A percentile compares a stretch with the other conserved stretches of the same genome.
phyloP scores from a whole-genome alignment of 306 rosid genomes.

The Malus asiatica region DNA sequence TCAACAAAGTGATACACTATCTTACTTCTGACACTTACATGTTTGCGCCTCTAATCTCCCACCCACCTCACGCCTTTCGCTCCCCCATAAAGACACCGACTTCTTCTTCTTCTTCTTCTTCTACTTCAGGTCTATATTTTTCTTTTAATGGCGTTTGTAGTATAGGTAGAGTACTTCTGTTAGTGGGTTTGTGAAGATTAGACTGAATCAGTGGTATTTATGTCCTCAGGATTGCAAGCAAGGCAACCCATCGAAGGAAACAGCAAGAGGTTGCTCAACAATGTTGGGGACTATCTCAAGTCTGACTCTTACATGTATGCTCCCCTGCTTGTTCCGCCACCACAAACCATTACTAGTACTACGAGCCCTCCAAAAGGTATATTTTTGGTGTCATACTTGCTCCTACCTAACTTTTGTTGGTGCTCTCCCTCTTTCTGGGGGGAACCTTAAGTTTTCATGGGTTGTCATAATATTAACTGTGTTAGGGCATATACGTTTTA shows the following conservation, averaged over 20 bases:
- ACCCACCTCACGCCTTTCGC: slow-evolving; percentile 6
- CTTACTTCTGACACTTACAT: slow-evolving; percentile 48
- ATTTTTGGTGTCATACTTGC: too few species aligned
- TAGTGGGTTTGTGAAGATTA: neutral
- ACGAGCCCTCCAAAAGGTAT: slow-evolving; percentile 31
- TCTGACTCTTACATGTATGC: slow-evolving; percentile 65
- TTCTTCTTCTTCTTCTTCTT: neutral
- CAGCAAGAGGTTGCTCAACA: slow-evolving; percentile 22
- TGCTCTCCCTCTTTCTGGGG: too few species aligned
- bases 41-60: slow-evolving; percentile 56
- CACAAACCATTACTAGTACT: neutral
- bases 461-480: too few species aligned
- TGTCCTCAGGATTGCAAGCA: slow-evolving; percentile 31
- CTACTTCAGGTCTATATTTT: slow-evolving; percentile 15
- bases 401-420: too few species aligned
- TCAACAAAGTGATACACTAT: slow-evolving; percentile 38
- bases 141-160: neutral
- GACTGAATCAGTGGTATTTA: neutral
- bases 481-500: too few species aligned
- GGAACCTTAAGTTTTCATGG: too few species aligned
- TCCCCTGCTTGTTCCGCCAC: slow-evolving; percentile 36
- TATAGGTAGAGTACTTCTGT: neutral
- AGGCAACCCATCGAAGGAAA: slow-evolving; percentile 23
- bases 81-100: neutral
- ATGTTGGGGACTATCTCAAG: slow-evolving; percentile 42